Percentiles rank a stretch among this genome's conserved stretches.
Conservation (phyloP, 305 asterid genomes). For the Euphrasia arctica region DNA sequence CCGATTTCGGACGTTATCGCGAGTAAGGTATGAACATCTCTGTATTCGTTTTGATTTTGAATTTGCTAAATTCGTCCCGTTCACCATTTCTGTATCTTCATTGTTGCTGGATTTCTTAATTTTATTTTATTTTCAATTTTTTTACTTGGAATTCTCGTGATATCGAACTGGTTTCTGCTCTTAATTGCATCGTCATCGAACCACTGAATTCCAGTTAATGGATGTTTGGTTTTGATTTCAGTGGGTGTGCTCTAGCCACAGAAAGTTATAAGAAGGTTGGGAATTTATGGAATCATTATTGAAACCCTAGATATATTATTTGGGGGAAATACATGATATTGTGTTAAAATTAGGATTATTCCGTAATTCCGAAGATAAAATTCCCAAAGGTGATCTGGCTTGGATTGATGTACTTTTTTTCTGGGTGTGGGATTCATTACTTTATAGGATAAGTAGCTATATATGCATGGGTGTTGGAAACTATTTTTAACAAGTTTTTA, state of each 20-base stretch:
- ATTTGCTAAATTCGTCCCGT: neutral
- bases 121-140: neutral
- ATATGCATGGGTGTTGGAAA: neutral
- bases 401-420: neutral
- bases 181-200: neutral
- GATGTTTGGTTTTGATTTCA: neutral
- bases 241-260: neutral
- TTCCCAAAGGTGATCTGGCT: neutral
- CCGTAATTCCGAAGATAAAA: neutral
- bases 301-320: neutral
- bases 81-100: neutral
- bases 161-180: slow-evolving; percentile 5
- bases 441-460: too few relatives aligned
- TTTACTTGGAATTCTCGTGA: neutral
- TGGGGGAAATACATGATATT: neutral
- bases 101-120: slow-evolving; percentile 6
- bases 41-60: neutral
- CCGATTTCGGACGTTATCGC: slow-evolving; percentile 10
- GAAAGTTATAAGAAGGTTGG: neutral
- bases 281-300: slow-evolving; percentile 3
- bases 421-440: too few relatives aligned
- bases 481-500: neutral
- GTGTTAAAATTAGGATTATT: neutral
- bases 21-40: slow-evolving; percentile 21
- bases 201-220: slow-evolving; percentile 4